Evolutionary conservation across 768 basidiomycete species (phyloP).

Genomic region (Psilocybe cubensis): DNA sequence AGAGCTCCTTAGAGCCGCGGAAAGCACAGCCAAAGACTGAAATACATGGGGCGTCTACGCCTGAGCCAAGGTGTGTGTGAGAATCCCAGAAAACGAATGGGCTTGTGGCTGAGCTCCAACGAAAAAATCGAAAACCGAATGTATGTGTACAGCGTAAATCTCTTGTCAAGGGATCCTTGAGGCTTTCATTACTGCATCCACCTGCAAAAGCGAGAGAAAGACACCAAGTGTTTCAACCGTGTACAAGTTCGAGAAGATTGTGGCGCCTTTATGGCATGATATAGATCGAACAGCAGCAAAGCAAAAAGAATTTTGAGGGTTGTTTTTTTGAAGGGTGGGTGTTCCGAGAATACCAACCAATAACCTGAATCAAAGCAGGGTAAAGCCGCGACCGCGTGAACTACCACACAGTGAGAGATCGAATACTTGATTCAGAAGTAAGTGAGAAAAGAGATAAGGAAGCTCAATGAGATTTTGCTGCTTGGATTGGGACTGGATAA

Average conservation of each 20-base stretch:
- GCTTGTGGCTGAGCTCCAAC: neutral
- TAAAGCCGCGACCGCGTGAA: neutral
- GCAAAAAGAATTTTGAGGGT: neutral
- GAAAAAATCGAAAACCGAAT: neutral
- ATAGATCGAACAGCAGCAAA: neutral
- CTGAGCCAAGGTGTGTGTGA: neutral
- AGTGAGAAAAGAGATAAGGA: neutral
- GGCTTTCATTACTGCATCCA: neutral
- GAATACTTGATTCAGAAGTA: neutral
- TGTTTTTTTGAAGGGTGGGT: neutral
- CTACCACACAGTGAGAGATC: neutral
- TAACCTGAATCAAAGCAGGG: neutral
- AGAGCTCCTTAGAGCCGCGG: slow-evolving; percentile 16
- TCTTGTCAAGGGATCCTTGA: neutral
- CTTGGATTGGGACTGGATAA: neutral
- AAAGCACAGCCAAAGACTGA: neutral
- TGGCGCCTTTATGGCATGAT: neutral
- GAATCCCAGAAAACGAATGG: neutral
- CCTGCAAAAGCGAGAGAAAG: neutral
- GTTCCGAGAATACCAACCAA: slow-evolving; percentile 4
- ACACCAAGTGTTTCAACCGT: neutral
- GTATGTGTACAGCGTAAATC: neutral
- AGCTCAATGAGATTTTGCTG: neutral
- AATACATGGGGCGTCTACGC: neutral
- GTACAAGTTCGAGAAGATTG: neutral